These are phyloP conservation scores for Lactifluus rugatus DNA, from an alignment of 768 basidiomycete species.

Conservation along the genomic window DNA sequence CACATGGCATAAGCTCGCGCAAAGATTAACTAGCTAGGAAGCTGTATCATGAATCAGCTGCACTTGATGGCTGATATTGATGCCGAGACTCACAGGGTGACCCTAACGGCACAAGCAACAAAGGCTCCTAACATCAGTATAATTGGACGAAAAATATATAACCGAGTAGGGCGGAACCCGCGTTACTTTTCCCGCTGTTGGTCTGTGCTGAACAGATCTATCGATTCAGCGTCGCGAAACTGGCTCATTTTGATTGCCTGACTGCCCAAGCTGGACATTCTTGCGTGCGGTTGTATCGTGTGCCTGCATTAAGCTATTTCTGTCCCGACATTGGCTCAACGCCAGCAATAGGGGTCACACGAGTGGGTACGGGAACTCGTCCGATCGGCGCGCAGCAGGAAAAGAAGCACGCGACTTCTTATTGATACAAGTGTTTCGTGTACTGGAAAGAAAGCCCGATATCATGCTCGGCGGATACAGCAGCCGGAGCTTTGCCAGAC, in stretches of 20 bases:
- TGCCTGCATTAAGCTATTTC: not conserved
- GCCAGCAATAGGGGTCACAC: constrained; percentile 7
- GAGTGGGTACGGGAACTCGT: not conserved
- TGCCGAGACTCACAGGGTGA: not conserved
- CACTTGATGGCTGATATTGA: not conserved
- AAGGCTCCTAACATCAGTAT: not conserved
- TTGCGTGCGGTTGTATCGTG: not conserved
- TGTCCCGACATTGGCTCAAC: not conserved
- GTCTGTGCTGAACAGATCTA: not conserved
- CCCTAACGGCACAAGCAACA: not conserved
- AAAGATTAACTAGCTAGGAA: not conserved
- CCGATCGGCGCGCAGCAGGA: not conserved
- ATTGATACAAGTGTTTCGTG: not conserved
- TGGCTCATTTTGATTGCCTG: not conserved
- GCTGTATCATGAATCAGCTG: not conserved
- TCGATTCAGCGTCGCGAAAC: not conserved
- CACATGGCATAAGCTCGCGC: not conserved
- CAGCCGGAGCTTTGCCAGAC: not conserved
- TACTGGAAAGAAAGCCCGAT: constrained; percentile 4
- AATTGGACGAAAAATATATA: not conserved
- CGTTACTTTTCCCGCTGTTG: not conserved
- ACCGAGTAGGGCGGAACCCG: not conserved
- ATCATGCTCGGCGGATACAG: not conserved
- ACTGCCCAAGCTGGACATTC: not conserved
- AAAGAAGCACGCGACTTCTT: not conserved